Base-by-base conservation (phyloP, 768 basidiomycete species). In the Trametes sanguinea region DNA sequence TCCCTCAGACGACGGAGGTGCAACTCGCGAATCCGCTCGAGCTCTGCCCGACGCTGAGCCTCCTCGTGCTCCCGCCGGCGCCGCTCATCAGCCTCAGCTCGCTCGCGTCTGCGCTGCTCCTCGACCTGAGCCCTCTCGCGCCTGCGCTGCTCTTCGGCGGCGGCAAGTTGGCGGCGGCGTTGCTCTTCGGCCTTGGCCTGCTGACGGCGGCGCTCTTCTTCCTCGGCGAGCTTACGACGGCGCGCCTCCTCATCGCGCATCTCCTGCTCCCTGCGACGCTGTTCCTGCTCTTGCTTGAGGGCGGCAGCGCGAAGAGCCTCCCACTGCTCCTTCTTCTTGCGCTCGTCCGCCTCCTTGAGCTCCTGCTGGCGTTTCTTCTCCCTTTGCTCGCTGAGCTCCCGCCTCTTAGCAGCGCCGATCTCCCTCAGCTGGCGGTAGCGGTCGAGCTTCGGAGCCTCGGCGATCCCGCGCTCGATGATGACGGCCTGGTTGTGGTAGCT, bases 401-500 rank as follows among this genome's bases (percentile, higher is more conserved):
- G 48, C 40, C 9, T 32, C 47, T 56, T 56, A 32, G 27, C 48
- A 2, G 14, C 39, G 42, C 29, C 42, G 29, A 50, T 50, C 22
- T 29, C 55, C 10, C 35, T 22, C 27, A 62, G 50, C 35, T 37
- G 9, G 16, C 1, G 39, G 33, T 46, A 14, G 33, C 55, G 55
- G 9, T 47, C 61, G 50, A 46, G 47, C 47, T 27, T 13, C 3
- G 60, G 54, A 11, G 43, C 42, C 48, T 43, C 37, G 37, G 42
- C 42, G 17, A 42, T 39, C n/a, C 54, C 61, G 29, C 16, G 17
- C 22, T 62, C 61, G 51, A 57, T 35, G 33, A 46, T 37, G 33
- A 6, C 55, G 33, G 55, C 54, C 55, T 62, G 35, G 22, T 46
- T 33, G 54, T 62, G 61, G 44, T 62, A 62, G 11, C 16, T 16